A percentile compares a stretch with the other conserved stretches of the same genome.
Conservation (phyloP, 2,329 filamentous ascomycete genomes). For the Zymoseptoria pseudotritici region DNA sequence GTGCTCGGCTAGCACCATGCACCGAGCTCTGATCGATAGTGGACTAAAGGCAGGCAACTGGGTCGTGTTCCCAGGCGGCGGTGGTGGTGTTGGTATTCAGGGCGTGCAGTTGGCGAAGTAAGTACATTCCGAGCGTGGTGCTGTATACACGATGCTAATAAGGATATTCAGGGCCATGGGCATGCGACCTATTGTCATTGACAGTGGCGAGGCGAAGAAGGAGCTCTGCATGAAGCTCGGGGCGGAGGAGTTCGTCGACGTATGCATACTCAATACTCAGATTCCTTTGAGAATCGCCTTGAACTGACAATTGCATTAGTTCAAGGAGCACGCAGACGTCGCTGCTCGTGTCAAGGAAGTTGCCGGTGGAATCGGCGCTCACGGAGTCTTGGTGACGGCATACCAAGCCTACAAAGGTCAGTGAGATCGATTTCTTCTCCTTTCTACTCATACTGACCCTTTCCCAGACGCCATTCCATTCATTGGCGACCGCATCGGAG, state of each 20-base stretch:
- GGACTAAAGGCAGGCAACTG: slow-evolving; percentile 45
- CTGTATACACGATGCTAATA: neutral
- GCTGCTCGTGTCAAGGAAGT: slow-evolving; percentile 40
- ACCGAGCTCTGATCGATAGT: slow-evolving; percentile 48
- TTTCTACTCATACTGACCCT: neutral
- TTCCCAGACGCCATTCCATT: slow-evolving; percentile 34
- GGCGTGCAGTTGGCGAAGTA: slow-evolving; percentile 45
- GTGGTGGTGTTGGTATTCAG: slow-evolving; percentile 50
- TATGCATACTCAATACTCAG: neutral
- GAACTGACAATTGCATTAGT: slow-evolving; percentile 19
- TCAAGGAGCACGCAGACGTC: slow-evolving; percentile 36
- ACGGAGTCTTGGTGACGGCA: slow-evolving; percentile 36
- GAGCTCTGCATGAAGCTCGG: slow-evolving; percentile 43
- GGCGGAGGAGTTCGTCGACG: slow-evolving; percentile 50
- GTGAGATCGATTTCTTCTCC: neutral
- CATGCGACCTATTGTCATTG: slow-evolving; percentile 49
- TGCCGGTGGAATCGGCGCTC: slow-evolving; percentile 41
- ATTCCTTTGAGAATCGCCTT: neutral
- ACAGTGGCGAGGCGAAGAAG: slow-evolving; percentile 44
- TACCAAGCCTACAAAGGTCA: slow-evolving; percentile 29
- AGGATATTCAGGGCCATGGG: slow-evolving; percentile 41
- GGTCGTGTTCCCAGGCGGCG: slow-evolving; percentile 50
- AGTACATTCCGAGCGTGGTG: neutral
- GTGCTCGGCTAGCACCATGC: slow-evolving; percentile 52
- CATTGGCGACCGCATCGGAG: slow-evolving; percentile 42